A percentile compares a stretch with the other conserved stretches of the same genome.
These are phyloP conservation scores for Colletotrichum truncatum DNA, from an alignment of 2,329 filamentous ascomycete species.

Conservation along the genomic window DNA sequence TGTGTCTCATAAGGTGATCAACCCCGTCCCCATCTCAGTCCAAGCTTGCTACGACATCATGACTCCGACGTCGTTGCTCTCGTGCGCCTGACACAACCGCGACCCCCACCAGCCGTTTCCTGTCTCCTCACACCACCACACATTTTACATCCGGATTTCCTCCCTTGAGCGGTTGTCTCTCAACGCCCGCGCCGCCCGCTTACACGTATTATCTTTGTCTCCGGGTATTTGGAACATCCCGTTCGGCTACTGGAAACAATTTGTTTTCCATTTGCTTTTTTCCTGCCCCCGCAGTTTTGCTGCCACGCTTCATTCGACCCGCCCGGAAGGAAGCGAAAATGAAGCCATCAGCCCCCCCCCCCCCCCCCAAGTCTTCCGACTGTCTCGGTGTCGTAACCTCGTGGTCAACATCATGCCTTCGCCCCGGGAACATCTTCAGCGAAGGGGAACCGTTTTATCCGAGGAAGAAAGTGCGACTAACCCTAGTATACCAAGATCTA, in stretches of 20 bases:
- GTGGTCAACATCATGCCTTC: not conserved
- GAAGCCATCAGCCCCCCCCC: too few relatives aligned
- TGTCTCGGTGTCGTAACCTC: not conserved
- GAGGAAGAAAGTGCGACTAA: not conserved
- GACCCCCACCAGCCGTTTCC: not conserved
- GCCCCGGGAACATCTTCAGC: too few relatives aligned
- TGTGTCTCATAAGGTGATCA: not conserved
- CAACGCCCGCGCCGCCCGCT: not conserved
- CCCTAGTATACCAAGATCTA: too few relatives aligned
- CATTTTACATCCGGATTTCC: too few relatives aligned
- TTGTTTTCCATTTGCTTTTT: not conserved
- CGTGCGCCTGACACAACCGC: conserved; percentile 15
- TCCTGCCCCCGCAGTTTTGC: not conserved
- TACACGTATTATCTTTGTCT: not conserved
- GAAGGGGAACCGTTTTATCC: not conserved
- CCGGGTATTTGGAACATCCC: not conserved
- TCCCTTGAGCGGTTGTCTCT: not conserved
- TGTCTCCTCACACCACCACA: too few relatives aligned
- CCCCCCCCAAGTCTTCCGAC: not conserved
- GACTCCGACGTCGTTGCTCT: not conserved
- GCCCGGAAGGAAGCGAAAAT: conserved; percentile 3
- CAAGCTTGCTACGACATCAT: conserved; percentile 6
- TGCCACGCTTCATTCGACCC: not conserved
- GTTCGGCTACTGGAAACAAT: conserved; percentile 16
- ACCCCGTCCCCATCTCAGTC: not conserved